Evolutionary conservation across 2,329 filamentous ascomycete species (phyloP), one percentile per base, ranked within the genome.

Genomic region (Fulvia fulva): DNA sequence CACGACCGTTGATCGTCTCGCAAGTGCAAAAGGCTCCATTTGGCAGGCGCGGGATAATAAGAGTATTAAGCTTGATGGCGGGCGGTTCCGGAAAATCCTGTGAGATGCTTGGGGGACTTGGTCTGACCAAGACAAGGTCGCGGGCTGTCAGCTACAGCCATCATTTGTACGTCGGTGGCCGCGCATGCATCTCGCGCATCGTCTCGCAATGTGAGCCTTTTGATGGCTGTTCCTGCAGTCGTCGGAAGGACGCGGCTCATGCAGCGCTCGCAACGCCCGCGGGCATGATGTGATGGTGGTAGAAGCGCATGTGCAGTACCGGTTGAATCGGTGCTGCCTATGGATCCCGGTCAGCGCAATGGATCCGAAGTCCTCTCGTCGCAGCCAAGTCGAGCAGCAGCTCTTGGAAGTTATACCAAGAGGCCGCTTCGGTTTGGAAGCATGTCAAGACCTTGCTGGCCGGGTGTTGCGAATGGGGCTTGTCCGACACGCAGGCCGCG

Each of bases 401-500:
- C n/a, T 16, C 47, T 56, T 44, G 54, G 47, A 30, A 44, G 43
- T 25, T 12, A 37, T 46, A 23, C 52, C 52, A 46, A 56, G 57
- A 41, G 46, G 28, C 50, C 45, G 44, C n/a, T 34, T 44, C 19
- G 9, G 43, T 49, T 34, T 41, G 16, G 53, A 30, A 41, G 22
- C 21, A 37, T 41, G 53, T n/a, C 26, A 32, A 41, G 32, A 23
- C 32, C 44, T 47, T 44, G 32, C 32, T 12, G 22, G 14, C 28
- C 16, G 22, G 46, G 19, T 43, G 11, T 52, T 34, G 55, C 47
- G 32, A 30, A 32, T 37, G 25, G 26, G 25, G 22, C 28, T 28
- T 34, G 32, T 23, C 25, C 21, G 37, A 37, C 34, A 21, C 49
- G 34, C 19, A 44, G 12, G 25, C 19, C 21, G 37, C 21, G n/a